Evolutionary conservation across 1,139 yeast genomes (phyloP), one percentile per base, ranked within the genome.

Genomic region (Hemisphaericaspora xylofermentans): DNA sequence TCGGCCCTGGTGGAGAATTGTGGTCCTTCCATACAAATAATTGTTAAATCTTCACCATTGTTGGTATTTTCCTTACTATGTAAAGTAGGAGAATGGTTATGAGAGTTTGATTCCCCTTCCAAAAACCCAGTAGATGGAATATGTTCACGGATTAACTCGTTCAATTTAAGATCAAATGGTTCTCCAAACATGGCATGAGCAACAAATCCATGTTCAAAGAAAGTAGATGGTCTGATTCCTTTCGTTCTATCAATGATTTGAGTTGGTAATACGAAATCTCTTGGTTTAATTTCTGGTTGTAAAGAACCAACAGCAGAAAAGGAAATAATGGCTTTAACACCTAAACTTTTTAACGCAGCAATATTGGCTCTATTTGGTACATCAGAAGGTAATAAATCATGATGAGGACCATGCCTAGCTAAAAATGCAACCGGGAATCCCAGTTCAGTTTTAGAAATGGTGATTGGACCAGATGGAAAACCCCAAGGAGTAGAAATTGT

Each of bases 21-120:
- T 3, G 99, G 99, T 31, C 99, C 99, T 66, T 93, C 99, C 98
- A 93, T 93, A 67, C 98, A 93, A 47, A 94, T 76, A 36, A 94
- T 80, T 2, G 95, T 85, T 47, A 87, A 69, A 56, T 91, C 97
- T 42, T 82, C 83, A 39, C 68, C 70, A 18, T 63, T 64, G 48
- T 75, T 76, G 36, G 80, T 70, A 40, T 60, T 63, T 18, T 57
- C 50, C 58, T 75, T 79, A 43, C 85, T 71, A 63, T 84, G 91
- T 54, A 84, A 71, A 26, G 61, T 60, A 8, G 78, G 76, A 34
- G 62, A 57, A 37, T 65, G 64, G 10, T 31, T 31, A 18, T 31
- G 25, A 14, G 62, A 53, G 18, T 43, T 43, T 41, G 70, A 78
- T 32, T 66, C 72, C 17, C 76, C 78, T 44, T 76, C 77, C 56